phyloP scores from a whole-genome alignment of 2,329 filamentous ascomycete genomes.

The Exophiala calicioides region DNA sequence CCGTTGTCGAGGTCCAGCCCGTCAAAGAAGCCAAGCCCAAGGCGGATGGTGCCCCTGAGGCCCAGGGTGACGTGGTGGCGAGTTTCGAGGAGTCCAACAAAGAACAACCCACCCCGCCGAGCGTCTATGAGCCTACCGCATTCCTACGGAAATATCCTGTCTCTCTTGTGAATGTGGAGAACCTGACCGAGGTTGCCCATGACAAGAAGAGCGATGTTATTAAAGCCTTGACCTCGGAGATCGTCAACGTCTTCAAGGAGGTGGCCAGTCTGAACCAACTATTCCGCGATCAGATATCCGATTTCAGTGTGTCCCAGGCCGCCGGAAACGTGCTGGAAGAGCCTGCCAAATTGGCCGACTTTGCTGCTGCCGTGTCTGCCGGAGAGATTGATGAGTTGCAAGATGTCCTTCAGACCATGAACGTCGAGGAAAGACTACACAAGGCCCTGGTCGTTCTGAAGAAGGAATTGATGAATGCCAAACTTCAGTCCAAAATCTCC shows the following conservation, averaged over 20 bases:
- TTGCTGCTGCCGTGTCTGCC: conserved; percentile 93
- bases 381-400: conserved; percentile 91
- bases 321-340: conserved; percentile 94
- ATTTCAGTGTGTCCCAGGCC: conserved; percentile 93
- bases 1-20: conserved; percentile 43
- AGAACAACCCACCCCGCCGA: conserved; percentile 56
- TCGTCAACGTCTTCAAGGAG: conserved; percentile 98
- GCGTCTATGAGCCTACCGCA: conserved; percentile 80
- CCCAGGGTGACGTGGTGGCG: conserved; percentile 90
- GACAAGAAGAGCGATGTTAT: conserved; percentile 89
- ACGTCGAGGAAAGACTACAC: conserved; percentile 87
- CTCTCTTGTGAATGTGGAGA: conserved; percentile 93
- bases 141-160: conserved; percentile 91
- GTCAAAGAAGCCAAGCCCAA: conserved; percentile 54
- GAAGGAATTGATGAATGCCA: conserved; percentile 97
- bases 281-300: conserved; percentile 95
- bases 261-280: conserved; percentile 90
- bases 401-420: conserved; percentile 82
- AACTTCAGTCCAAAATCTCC: conserved; percentile 93
- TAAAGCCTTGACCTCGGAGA: conserved; percentile 91
- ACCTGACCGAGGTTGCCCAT: conserved; percentile 82
- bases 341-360: conserved; percentile 92
- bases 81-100: conserved; percentile 87
- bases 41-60: conserved; percentile 59
- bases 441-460: conserved; percentile 92